phyloP scores from a whole-genome alignment of 2,329 filamentous ascomycete species.

The Botrytis squamosa region DNA sequence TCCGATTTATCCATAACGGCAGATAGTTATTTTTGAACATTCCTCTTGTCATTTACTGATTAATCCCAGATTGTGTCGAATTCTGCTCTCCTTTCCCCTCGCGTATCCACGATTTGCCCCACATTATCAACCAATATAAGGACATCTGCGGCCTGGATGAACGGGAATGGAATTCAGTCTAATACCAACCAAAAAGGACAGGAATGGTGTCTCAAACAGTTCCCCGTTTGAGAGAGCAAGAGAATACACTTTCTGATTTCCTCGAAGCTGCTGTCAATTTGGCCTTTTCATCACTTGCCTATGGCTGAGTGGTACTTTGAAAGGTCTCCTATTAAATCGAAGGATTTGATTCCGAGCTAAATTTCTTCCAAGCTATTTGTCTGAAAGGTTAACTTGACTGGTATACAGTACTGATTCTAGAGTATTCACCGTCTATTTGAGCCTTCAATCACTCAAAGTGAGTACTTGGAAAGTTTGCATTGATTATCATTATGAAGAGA shows the following conservation, averaged over 20 bases:
- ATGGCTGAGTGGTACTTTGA: not conserved
- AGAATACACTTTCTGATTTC: not conserved
- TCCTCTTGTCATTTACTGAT: not conserved
- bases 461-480: not conserved
- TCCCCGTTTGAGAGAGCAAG: too few species aligned
- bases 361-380: not conserved
- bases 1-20: not conserved
- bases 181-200: accelerated
- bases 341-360: not conserved
- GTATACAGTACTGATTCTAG: not conserved
- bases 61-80: not conserved
- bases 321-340: not conserved
- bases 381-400: not conserved
- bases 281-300: not conserved
- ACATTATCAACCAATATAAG: not conserved
- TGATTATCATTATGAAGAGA: not conserved
- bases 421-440: not conserved
- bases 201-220: too few species aligned
- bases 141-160: not conserved
- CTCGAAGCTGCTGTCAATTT: not conserved
- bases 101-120: not conserved
- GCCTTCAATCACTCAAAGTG: not conserved
- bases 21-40: not conserved
- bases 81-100: not conserved
- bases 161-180: not conserved